Evolutionary conservation across 371 early-diverging fungal genomes (phyloP), one percentile per base, ranked within the genome.

Genomic region (Mortierella polycephala): DNA sequence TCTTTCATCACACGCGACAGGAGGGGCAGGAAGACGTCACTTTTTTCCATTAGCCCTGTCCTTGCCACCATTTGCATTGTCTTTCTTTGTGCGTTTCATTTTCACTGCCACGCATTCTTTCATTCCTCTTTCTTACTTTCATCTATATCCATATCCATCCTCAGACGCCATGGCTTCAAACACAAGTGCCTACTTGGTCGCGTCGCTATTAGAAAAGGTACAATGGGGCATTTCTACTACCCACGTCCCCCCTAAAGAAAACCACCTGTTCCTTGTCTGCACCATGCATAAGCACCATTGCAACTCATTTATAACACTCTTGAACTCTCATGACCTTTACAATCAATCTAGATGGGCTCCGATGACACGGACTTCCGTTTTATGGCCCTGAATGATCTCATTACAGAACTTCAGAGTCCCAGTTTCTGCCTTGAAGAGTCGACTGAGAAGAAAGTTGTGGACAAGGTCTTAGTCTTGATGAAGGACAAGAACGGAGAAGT

Each of bases 311-410:
- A 30, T 30, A 30, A 30, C 54, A 14, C 50, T 52, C 53, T 57
- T 47, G 16, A 46, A 44, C 45, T n/a, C 30, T 14, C 13, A 21
- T 30, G 30, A 30, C 30, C 30, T 30, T 30, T 30, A 30, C 30
- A 30, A 30, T 30, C 41, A 40, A 13, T 13, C 57, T 85, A 94
- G 95, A 89, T 93, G 87, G 80, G 81, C 49, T 87, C 89, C 68
- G 83, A 86, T 51, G 98, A 98, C 85, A 87, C 92, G 57, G 98
- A 98, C 84, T 92, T 95, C 79, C 95, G 98, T 65, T 95, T 91
- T 83, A 97, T 98, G 97, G 97, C 96, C 18, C 72, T 92, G 53
- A 92, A 92, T 67, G 97, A 97, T 84, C 82, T 98, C 65, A 90
- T 90, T 69, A 89, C 89, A 37, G 91, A 91, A 60, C 88, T 96